Evolutionary conservation across 108 stramenopile species (phyloP).

Genomic region (Hondaea fermentalgiana): DNA sequence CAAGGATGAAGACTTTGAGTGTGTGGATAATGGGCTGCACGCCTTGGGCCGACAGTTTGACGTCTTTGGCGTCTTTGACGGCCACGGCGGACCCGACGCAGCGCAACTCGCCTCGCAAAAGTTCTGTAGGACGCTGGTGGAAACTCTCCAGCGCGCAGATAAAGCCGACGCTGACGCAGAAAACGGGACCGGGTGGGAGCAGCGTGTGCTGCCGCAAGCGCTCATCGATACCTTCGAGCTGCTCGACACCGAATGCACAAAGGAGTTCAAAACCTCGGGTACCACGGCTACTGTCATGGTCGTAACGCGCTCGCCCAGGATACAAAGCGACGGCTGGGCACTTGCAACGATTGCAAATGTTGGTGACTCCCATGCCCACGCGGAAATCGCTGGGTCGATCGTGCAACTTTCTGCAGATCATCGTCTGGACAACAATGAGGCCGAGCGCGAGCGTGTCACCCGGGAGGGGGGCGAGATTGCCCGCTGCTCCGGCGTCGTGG

Average conservation of each 20-base stretch:
- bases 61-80: conserved; percentile 3
- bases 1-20: not conserved
- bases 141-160: not conserved
- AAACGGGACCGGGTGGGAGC: not conserved
- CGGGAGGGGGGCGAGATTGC: not conserved
- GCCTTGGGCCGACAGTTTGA: not conserved
- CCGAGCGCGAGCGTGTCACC: not conserved
- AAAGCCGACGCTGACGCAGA: not conserved
- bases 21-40: not conserved
- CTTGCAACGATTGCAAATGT: not conserved
- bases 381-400: not conserved
- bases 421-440: not conserved
- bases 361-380: not conserved
- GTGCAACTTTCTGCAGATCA: not conserved
- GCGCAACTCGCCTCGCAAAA: not conserved
- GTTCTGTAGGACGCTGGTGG: not conserved
- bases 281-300: not conserved
- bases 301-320: not conserved
- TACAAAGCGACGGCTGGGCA: not conserved
- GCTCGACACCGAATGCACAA: not conserved
- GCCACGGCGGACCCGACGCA: conserved; percentile 1
- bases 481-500: not conserved
- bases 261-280: not conserved
- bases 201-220: not conserved
- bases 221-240: not conserved